These are phyloP conservation scores for Alternaria postmessia DNA, from an alignment of 2,329 filamentous ascomycete genomes.

Conservation along the genomic window DNA sequence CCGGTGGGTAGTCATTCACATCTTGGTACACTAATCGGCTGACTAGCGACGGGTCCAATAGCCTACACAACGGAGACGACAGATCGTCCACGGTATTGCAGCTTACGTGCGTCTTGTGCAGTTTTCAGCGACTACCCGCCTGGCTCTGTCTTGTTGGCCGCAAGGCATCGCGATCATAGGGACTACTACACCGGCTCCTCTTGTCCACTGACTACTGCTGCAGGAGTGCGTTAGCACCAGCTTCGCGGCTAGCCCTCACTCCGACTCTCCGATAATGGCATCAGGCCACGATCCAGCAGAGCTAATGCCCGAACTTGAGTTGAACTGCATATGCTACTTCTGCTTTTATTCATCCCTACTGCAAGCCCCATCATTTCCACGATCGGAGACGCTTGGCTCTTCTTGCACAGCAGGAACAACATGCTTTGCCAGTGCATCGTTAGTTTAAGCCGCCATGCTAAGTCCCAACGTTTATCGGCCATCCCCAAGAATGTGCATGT, in stretches of 20 bases:
- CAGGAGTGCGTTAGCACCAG: conserved; percentile 5
- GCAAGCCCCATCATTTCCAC: conserved; percentile 27
- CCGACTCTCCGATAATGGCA: conserved; percentile 12
- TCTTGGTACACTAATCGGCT: conserved; percentile 11
- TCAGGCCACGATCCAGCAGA: conserved; percentile 5
- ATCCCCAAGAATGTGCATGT: background rate
- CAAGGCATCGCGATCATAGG: conserved; percentile 1
- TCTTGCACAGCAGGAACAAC: conserved; percentile 11
- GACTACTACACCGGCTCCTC: conserved; percentile 21
- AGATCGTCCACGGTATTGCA: conserved; percentile 7
- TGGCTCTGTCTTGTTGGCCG: conserved; percentile 6
- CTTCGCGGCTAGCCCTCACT: conserved; percentile 6
- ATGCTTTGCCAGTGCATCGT: background rate
- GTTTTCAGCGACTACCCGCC: conserved; percentile 3
- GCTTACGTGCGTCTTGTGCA: conserved; percentile 8
- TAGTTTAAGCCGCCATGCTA: background rate
- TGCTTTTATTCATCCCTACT: conserved; percentile 19
- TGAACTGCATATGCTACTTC: conserved; percentile 6
- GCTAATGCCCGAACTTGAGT: conserved; percentile 6
- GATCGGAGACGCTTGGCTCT: conserved; percentile 14
- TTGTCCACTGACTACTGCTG: conserved; percentile 11
- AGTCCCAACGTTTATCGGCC: conserved; percentile 5
- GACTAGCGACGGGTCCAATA: conserved; percentile 7
- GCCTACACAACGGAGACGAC: conserved; percentile 8
- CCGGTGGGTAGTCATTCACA: conserved; percentile 13